A percentile compares a stretch with the other conserved stretches of the same genome.
Evolutionary conservation across 192 early-diverging fungal species (phyloP).

Genomic region (Coemansia sp.): DNA sequence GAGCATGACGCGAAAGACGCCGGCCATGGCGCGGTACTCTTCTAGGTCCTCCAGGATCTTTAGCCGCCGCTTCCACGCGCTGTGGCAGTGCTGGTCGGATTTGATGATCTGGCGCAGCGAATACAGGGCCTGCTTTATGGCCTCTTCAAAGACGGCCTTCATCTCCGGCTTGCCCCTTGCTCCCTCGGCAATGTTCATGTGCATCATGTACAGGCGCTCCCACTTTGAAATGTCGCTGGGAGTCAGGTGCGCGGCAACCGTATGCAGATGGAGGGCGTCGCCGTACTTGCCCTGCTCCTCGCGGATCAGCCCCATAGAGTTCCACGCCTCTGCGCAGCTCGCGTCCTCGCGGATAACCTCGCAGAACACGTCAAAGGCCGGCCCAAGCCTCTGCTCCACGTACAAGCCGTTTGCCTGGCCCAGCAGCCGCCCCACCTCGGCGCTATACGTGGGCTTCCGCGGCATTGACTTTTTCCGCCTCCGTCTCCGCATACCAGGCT

Average conservation of each 20-base stretch:
- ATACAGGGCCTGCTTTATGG: conserved; percentile 73
- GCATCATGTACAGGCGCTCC: conserved; percentile 73
- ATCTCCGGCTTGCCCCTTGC: conserved; percentile 6
- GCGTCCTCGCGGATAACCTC: conserved; percentile 69
- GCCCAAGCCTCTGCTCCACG: conserved; percentile 57
- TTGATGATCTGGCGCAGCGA: conserved; percentile 65
- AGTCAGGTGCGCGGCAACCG: conserved; percentile 87
- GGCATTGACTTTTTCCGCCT: background rate
- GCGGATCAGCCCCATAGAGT: conserved; percentile 81
- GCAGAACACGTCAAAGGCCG: conserved; percentile 70
- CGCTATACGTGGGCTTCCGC: conserved; percentile 9
- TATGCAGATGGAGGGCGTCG: conserved; percentile 70
- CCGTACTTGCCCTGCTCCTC: conserved; percentile 71
- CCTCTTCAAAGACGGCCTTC: conserved; percentile 49
- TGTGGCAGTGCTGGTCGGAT: conserved; percentile 59
- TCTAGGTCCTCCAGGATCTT: conserved; percentile 55
- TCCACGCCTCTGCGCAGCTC: conserved; percentile 76
- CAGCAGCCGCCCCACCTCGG: conserved; percentile 55
- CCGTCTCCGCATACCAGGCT: background rate
- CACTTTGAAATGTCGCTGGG: conserved; percentile 67
- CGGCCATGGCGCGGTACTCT: conserved; percentile 50
- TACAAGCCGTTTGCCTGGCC: conserved; percentile 79
- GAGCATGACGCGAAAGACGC: conserved; percentile 56
- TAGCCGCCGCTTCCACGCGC: conserved; percentile 65
- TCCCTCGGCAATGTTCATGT: conserved; percentile 48